Conservation (phyloP, 352 stramenopile genomes). For the Blastocystis sp. region DNA sequence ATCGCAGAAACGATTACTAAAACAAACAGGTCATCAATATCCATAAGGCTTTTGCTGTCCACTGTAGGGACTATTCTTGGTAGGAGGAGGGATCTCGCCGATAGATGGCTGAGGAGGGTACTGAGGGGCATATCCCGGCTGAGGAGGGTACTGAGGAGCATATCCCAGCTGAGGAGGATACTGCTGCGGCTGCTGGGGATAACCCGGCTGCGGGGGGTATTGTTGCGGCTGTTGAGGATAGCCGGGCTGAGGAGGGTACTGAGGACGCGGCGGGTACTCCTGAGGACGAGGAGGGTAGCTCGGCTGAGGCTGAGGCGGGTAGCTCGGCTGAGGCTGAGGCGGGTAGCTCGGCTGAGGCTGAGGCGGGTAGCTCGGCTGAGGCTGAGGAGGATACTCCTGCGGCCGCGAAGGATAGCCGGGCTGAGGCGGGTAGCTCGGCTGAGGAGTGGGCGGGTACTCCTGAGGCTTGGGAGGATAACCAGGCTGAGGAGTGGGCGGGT, state of each 20-base stretch:
- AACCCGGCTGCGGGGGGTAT: not conserved
- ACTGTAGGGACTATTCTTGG: not conserved
- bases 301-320: not conserved
- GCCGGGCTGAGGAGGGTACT: not conserved
- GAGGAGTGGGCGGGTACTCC: not conserved
- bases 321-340: not conserved
- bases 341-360: not conserved
- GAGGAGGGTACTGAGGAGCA: constrained; percentile 16
- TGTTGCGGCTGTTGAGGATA: constrained; percentile 26
- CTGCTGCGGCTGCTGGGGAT: not conserved
- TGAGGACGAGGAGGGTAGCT: not conserved
- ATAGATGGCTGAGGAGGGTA: not conserved
- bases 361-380: not conserved
- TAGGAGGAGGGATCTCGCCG: not conserved
- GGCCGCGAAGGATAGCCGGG: not conserved
- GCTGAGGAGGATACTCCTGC: too few species aligned
- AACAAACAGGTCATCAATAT: not conserved
- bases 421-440: not conserved
- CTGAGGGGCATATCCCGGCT: not conserved
- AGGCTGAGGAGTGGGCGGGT: constrained; percentile 12
- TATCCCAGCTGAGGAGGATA: constrained; percentile 6
- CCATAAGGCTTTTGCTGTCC: not conserved
- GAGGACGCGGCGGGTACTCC: not conserved
- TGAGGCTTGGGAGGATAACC: constrained; percentile 13
- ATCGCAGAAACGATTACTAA: constrained; percentile 31